These are phyloP conservation scores for Byssochlamys sp. DNA, from an alignment of 2,329 filamentous ascomycete genomes.

Conservation along the genomic window DNA sequence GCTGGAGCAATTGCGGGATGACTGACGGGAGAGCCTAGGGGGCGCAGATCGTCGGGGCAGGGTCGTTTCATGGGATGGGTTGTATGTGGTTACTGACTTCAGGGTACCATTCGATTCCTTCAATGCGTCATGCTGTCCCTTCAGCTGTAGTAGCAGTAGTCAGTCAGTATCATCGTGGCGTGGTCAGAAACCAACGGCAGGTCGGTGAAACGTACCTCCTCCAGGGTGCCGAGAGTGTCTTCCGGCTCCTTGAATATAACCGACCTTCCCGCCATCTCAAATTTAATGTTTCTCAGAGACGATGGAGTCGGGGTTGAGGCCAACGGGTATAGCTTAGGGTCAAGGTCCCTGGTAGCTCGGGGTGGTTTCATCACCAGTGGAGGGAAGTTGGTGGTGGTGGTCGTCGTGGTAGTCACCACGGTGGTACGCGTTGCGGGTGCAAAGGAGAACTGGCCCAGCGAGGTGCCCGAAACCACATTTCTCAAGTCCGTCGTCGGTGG, in stretches of 20 bases:
- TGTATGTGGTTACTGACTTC: conserved; percentile 36
- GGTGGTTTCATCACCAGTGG: conserved; percentile 71
- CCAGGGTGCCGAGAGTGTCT: conserved; percentile 43
- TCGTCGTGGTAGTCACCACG: conserved; percentile 80
- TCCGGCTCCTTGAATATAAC: conserved; percentile 57
- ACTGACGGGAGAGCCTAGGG: conserved; percentile 15
- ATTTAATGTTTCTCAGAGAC: conserved; percentile 66
- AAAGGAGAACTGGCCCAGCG: conserved; percentile 52
- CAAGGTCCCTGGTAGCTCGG: conserved; percentile 59
- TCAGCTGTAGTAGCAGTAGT: neutral
- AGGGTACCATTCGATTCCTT: conserved; percentile 41
- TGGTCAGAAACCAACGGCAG: conserved; percentile 6
- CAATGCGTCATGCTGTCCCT: conserved; percentile 17
- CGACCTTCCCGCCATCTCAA: conserved; percentile 55
- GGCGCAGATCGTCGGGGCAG: conserved; percentile 16
- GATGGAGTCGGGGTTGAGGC: conserved; percentile 73
- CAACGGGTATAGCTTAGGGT: conserved; percentile 82
- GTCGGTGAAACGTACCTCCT: conserved; percentile 38
- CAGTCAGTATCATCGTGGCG: neutral
- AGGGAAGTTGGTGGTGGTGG: conserved; percentile 70
- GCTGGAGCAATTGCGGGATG: conserved; percentile 14
- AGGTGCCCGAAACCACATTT: conserved; percentile 22
- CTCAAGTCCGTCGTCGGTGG: conserved; percentile 19
- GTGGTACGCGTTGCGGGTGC: conserved; percentile 56
- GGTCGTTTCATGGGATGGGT: conserved; percentile 29